Percentiles rank a stretch among this genome's conserved stretches.
These are phyloP conservation scores for Lojkania enalia DNA, from an alignment of 2,329 filamentous ascomycete genomes.

Conservation along the genomic window DNA sequence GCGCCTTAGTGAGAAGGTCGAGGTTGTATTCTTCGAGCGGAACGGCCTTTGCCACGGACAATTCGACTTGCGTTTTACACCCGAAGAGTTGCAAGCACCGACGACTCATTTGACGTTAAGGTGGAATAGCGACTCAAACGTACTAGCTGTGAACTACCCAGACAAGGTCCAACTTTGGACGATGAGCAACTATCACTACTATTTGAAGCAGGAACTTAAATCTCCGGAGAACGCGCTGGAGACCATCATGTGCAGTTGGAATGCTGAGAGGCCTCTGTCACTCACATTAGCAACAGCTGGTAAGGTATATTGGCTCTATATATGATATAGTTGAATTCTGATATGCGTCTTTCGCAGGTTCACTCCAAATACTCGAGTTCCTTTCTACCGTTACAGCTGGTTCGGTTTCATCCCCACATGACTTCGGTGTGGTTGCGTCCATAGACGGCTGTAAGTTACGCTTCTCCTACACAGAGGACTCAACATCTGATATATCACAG, in stretches of 20 bases:
- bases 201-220: slow-evolving; percentile 84
- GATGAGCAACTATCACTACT: slow-evolving; percentile 97
- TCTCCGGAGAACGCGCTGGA: slow-evolving; percentile 25
- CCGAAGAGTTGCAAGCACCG: slow-evolving; percentile 60
- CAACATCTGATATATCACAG: slow-evolving; percentile 33
- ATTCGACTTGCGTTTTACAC: slow-evolving; percentile 74
- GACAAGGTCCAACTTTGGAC: slow-evolving; percentile 91
- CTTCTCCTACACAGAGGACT: not conserved
- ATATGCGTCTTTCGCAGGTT: slow-evolving; percentile 31
- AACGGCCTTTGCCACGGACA: slow-evolving; percentile 97
- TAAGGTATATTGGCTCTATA: slow-evolving; percentile 11
- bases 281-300: slow-evolving; percentile 57
- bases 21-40: slow-evolving; percentile 93
- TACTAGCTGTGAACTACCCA: slow-evolving; percentile 77
- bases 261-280: slow-evolving; percentile 79
- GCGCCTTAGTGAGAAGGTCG: slow-evolving; percentile 66
- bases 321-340: not conserved
- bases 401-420: slow-evolving; percentile 69
- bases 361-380: slow-evolving; percentile 66
- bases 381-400: slow-evolving; percentile 70
- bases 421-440: slow-evolving; percentile 78
- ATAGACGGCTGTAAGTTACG: slow-evolving; percentile 71
- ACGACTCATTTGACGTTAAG: slow-evolving; percentile 66
- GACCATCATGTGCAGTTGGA: slow-evolving; percentile 61
- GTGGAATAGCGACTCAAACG: slow-evolving; percentile 93